A percentile compares a stretch with the other conserved stretches of the same genome.
These are phyloP conservation scores for Puccinia triticina DNA, from an alignment of 1,284 basidiomycete species.

Conservation along the genomic window DNA sequence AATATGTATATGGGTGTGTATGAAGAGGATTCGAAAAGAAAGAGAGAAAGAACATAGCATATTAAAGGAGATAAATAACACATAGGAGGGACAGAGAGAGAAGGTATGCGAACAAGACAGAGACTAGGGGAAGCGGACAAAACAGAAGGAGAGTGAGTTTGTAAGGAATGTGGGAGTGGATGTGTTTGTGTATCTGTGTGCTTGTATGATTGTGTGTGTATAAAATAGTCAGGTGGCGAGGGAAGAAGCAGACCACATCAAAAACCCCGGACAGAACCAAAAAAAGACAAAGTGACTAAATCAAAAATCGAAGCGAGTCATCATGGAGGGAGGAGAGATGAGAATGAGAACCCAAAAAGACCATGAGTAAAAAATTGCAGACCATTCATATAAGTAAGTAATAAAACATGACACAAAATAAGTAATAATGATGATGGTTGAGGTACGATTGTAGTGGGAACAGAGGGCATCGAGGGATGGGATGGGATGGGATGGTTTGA, in stretches of 20 bases:
- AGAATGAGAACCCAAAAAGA: neutral
- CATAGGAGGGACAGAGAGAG: neutral
- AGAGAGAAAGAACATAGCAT: too few species aligned
- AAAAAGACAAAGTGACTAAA: constrained; percentile 3
- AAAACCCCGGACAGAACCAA: neutral
- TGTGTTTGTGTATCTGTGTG: neutral
- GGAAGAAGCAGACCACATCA: neutral
- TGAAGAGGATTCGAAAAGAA: too few species aligned
- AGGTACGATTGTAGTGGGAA: neutral
- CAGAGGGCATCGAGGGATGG: neutral
- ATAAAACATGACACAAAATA: neutral
- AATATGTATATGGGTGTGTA: too few species aligned
- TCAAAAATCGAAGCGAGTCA: neutral
- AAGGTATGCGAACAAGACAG: neutral
- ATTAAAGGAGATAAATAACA: too few species aligned
- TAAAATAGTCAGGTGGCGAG: neutral
- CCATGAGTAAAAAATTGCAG: neutral
- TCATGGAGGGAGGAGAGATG: neutral
- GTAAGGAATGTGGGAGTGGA: neutral
- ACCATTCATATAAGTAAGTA: neutral
- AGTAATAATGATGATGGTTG: neutral
- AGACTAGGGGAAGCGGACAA: neutral
- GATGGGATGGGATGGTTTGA: too few species aligned
- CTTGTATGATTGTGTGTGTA: neutral
- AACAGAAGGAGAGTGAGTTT: neutral